phyloP scores from a whole-genome alignment of 768 basidiomycete genomes.

The Rhodotorula graminis region DNA sequence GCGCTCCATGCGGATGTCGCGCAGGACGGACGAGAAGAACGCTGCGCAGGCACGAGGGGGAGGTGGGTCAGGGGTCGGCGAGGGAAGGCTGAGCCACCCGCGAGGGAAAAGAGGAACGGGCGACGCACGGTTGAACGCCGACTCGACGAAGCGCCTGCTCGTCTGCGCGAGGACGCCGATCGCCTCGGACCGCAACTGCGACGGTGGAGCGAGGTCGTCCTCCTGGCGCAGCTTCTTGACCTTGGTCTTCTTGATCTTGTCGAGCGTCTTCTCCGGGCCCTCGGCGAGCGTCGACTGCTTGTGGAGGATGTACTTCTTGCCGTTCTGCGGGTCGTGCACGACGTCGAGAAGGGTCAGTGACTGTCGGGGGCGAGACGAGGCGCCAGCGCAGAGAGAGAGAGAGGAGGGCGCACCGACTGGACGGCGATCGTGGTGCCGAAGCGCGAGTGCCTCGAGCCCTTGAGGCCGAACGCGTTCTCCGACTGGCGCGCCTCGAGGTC shows the following conservation, averaged over 20 bases:
- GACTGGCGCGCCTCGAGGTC: conserved; percentile 67
- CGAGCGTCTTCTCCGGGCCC: conserved; percentile 66
- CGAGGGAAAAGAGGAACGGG: no score
- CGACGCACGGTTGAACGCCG: conserved; percentile 79
- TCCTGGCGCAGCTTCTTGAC: conserved; percentile 54
- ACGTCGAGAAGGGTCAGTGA: background rate
- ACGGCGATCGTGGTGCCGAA: conserved; percentile 94
- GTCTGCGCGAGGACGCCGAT: conserved; percentile 58
- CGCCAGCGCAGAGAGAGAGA: background rate
- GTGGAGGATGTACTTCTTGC: conserved; percentile 62
- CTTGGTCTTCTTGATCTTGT: conserved; percentile 62
- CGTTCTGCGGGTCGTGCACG: conserved; percentile 40
- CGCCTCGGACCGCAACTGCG: conserved; percentile 47
- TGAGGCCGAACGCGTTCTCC: conserved; percentile 50
- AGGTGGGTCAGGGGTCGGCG: background rate
- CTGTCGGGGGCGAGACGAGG: background rate
- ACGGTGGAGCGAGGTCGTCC: conserved; percentile 43
- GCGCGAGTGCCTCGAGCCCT: conserved; percentile 72
- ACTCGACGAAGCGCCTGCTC: conserved; percentile 68
- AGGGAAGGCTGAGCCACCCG: no score
- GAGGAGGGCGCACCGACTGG: conserved; percentile 51
- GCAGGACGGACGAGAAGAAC: conserved; percentile 78
- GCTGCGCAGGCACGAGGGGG: conserved; percentile 51
- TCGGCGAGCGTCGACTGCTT: conserved; percentile 71
- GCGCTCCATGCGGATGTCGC: conserved; percentile 88